phyloP scores from a whole-genome alignment of 768 basidiomycete genomes.

The Lentinula sp. region DNA sequence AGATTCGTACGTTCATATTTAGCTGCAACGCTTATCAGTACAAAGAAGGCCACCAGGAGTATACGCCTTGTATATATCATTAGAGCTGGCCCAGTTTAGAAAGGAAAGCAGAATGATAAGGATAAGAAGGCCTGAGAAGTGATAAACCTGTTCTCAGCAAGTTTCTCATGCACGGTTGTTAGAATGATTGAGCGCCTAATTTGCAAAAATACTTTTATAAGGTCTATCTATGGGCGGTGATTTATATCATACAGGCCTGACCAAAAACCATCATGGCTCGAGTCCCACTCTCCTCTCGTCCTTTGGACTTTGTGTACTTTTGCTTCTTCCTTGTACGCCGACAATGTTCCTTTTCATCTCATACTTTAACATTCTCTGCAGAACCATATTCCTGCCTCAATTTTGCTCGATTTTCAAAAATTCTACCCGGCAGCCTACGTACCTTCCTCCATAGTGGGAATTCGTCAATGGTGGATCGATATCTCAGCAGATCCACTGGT shows the following conservation, averaged over 20 bases:
- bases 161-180: background rate
- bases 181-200: background rate
- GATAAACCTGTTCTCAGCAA: background rate
- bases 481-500: slow-evolving; percentile 66
- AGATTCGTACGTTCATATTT: background rate
- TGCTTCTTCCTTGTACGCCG: slow-evolving; percentile 56
- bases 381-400: slow-evolving; percentile 63
- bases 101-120: background rate
- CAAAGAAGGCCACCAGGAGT: background rate
- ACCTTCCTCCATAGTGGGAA: slow-evolving; percentile 36
- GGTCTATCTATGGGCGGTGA: background rate
- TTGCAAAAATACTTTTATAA: background rate
- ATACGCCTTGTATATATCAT: background rate
- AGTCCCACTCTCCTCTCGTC: slow-evolving; percentile 27
- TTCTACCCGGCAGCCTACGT: slow-evolving; percentile 49
- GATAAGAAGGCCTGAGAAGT: background rate
- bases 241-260: background rate
- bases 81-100: background rate
- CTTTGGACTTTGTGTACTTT: slow-evolving; percentile 65
- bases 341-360: background rate
- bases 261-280: background rate
- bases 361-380: slow-evolving; percentile 9
- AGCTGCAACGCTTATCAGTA: background rate
- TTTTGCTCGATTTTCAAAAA: slow-evolving; percentile 67
- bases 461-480: slow-evolving; percentile 45